phyloP scores from a whole-genome alignment of 2,329 filamentous ascomycete species.

The Lasiodiplodia sp. region DNA sequence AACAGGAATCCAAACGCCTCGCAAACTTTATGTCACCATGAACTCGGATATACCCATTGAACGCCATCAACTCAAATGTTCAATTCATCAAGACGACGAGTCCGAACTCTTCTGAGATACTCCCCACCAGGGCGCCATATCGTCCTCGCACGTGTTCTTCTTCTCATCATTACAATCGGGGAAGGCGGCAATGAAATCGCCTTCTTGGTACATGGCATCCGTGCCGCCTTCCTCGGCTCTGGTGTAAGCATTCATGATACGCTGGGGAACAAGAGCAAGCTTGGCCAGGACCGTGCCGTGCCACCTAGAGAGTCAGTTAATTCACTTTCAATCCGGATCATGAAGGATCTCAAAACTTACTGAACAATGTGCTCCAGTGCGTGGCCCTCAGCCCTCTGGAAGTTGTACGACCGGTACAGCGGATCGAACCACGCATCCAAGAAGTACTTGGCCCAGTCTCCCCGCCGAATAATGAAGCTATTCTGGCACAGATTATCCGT shows the following conservation, averaged over 20 bases:
- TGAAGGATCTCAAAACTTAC: conserved; percentile 38
- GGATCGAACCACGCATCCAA: conserved; percentile 97
- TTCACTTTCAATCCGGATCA: neutral
- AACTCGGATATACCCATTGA: conserved; percentile 24
- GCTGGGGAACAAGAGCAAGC: conserved; percentile 87
- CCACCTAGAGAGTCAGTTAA: conserved; percentile 72
- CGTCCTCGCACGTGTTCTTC: conserved; percentile 71
- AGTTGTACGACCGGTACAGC: conserved; percentile 91
- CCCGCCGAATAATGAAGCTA: conserved; percentile 81
- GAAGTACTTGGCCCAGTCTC: conserved; percentile 92
- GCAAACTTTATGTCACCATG: conserved; percentile 21
- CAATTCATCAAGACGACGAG: conserved; percentile 1
- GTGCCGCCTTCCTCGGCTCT: conserved; percentile 48
- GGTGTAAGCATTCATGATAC: conserved; percentile 79
- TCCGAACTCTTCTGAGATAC: conserved; percentile 41
- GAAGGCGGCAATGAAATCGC: conserved; percentile 85
- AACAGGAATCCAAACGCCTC: conserved; percentile 22
- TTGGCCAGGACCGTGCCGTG: conserved; percentile 94
- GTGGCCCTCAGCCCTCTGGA: conserved; percentile 92
- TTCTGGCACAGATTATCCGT: conserved; percentile 76
- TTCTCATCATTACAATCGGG: conserved; percentile 69
- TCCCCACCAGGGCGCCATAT: conserved; percentile 65
- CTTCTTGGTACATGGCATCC: conserved; percentile 74
- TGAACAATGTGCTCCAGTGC: conserved; percentile 73
- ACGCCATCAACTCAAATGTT: conserved; percentile 17